phyloP scores from a whole-genome alignment of 805 yeast genomes.

The Candida fluviatilis region DNA sequence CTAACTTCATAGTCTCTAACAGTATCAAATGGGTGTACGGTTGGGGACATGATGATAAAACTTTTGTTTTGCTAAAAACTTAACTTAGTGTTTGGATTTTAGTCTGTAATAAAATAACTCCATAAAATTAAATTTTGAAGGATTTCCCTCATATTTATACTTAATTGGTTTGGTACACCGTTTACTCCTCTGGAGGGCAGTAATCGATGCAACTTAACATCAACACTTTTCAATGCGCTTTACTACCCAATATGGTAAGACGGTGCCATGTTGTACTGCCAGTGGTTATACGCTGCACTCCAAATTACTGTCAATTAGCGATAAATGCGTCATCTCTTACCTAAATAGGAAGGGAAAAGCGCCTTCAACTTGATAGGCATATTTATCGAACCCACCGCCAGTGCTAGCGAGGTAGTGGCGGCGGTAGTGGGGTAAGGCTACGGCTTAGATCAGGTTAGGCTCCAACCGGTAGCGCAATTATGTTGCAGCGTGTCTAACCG shows the following conservation, averaged over 20 bases:
- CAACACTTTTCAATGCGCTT: background rate
- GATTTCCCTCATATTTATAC: background rate
- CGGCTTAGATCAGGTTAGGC: too few relatives aligned
- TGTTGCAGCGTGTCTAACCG: too few relatives aligned
- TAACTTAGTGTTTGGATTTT: too few relatives aligned
- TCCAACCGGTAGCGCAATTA: too few relatives aligned
- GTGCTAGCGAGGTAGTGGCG: too few relatives aligned
- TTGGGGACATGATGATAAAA: background rate
- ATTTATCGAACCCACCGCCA: too few relatives aligned
- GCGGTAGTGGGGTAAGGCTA: too few relatives aligned
- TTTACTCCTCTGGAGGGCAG: background rate
- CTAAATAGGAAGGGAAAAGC: background rate
- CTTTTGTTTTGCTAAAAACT: too few relatives aligned
- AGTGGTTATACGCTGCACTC: too few relatives aligned
- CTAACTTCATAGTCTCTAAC: constrained; percentile 56
- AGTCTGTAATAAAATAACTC: too few relatives aligned
- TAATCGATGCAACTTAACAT: background rate
- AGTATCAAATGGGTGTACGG: constrained; percentile 55
- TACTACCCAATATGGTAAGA: background rate
- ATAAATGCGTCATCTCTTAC: background rate
- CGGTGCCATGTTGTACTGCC: background rate
- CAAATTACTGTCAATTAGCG: too few relatives aligned
- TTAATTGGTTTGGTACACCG: background rate
- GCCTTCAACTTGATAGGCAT: background rate
- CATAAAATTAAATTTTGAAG: too few relatives aligned